phyloP scores from a whole-genome alignment of 345 rosid species.

The Litchi chinensis region DNA sequence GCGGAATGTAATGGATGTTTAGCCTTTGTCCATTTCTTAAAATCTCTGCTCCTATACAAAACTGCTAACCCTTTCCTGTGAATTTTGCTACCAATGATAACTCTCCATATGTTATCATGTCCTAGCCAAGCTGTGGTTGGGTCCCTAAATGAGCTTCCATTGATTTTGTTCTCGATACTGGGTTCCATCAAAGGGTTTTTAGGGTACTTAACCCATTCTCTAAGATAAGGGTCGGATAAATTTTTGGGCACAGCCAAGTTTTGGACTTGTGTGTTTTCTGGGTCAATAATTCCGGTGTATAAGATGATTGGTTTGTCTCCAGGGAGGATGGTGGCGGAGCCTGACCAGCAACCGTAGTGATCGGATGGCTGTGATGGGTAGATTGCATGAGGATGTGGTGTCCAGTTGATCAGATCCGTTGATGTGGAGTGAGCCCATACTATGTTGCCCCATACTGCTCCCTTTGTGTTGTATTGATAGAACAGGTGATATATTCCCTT shows the following conservation, averaged over 20 bases:
- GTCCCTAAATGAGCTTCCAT: constrained; percentile 71
- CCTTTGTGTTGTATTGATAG: constrained; percentile 76
- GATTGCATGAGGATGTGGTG: constrained; percentile 56
- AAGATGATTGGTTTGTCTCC: constrained; percentile 55
- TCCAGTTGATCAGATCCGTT: constrained; percentile 68
- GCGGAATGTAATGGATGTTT: constrained; percentile 34
- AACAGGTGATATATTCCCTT: constrained; percentile 73
- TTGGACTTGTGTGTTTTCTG: constrained; percentile 48
- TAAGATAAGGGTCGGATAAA: constrained; percentile 61
- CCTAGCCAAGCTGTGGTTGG: constrained; percentile 87
- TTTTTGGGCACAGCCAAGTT: constrained; percentile 68
- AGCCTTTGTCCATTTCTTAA: constrained; percentile 33
- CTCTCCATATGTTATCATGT: constrained; percentile 57
- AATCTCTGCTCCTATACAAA: constrained; percentile 40
- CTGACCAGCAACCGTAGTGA: constrained; percentile 74
- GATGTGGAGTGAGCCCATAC: constrained; percentile 93
- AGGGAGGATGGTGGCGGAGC: constrained; percentile 63
- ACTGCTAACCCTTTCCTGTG: constrained; percentile 47
- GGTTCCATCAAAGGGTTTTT: constrained; percentile 65
- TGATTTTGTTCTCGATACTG: constrained; percentile 33
- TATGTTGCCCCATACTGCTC: constrained; percentile 69
- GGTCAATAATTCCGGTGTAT: constrained; percentile 57
- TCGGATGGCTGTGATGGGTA: constrained; percentile 57
- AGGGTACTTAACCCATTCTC: constrained; percentile 59
- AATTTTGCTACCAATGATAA: constrained; percentile 53